Percentiles rank a stretch among this genome's conserved stretches.
These are phyloP conservation scores for Chloromonas sp. DNA, from an alignment of 163 green algal genomes.

Conservation along the genomic window DNA sequence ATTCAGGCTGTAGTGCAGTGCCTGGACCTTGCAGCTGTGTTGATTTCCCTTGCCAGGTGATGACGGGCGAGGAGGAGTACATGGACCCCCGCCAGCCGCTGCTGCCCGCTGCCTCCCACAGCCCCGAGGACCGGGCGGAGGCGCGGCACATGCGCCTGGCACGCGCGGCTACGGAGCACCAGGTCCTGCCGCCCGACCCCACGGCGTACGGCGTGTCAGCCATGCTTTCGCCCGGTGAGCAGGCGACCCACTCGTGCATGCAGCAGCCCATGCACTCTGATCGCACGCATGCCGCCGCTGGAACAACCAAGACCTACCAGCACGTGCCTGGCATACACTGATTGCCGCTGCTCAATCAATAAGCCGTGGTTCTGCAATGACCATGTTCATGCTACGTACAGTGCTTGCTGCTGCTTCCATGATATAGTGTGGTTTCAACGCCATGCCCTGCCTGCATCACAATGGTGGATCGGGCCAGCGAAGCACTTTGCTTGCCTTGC, in stretches of 20 bases:
- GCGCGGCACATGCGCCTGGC: slow-evolving; percentile 4
- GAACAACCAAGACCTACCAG: no score
- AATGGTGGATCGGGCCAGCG: no score
- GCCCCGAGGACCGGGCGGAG: not conserved
- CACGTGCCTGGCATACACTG: no score
- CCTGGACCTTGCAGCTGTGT: no score
- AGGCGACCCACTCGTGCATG: not conserved
- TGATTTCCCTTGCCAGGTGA: slow-evolving; percentile 12
- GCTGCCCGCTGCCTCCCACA: not conserved
- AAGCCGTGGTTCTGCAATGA: no score
- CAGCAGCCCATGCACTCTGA: no score
- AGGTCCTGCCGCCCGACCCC: slow-evolving; percentile 8
- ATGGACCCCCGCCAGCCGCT: not conserved
- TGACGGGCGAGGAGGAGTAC: slow-evolving; percentile 3
- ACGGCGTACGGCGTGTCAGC: not conserved
- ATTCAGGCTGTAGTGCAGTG: no score
- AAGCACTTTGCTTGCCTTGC: not conserved
- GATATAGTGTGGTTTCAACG: no score
- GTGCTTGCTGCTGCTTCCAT: not conserved
- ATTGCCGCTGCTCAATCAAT: no score
- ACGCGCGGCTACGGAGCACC: not conserved
- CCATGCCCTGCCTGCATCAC: no score
- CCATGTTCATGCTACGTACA: not conserved
- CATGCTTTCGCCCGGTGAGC: not conserved
- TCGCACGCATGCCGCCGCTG: no score